Evolutionary conservation across 768 basidiomycete species (phyloP), one percentile per base, ranked within the genome.

Genomic region (Amanita pseudoporphyria): DNA sequence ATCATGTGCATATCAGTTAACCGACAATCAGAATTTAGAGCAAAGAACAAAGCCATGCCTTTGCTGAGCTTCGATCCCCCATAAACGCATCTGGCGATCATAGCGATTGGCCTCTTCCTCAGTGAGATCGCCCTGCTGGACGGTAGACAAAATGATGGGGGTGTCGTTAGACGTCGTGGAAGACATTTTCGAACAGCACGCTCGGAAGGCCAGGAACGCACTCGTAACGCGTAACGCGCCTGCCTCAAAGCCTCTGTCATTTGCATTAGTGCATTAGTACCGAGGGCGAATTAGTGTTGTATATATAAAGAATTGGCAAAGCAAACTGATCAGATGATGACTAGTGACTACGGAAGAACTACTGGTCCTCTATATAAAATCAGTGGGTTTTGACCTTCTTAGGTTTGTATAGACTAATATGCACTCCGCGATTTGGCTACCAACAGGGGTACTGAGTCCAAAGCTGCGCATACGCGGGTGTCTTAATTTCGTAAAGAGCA

Each of bases 41-140:
- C 3, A 13, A n/a, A n/a, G n/a, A n/a, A n/a, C n/a, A n/a, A n/a
- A 35, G 19, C 22, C 19, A 53, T 57, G 89, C 93, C 86, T 78
- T 67, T 96, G 91, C 64, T 99, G 96, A 31, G 96, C 96, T 64
- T 97, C 96, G 36, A 97, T 79, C 39, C 96, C 96, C 96, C 96
- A 99, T 57, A 97, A 69, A 26, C 95, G 81, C 71, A 98, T 96
- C 66, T 98, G 94, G 22, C 95, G 82, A 64, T 98, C 96, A 64
- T 98, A 96, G 21, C 96, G 76, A 12, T 87, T 89, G 19, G 68
- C 67, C 64, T 72, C 70, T 70, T 84, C 84, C 67, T 86, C 84
- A 41, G 84, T 84, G 46, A 85, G 76, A 51, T 73, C 67, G 44
- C 70, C 68, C n/a, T 74, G 64, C 33, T 67, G 63, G 45, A 57